Conservation (phyloP, 208 protist genomes). For the Acanthamoeba rhysodes region DNA sequence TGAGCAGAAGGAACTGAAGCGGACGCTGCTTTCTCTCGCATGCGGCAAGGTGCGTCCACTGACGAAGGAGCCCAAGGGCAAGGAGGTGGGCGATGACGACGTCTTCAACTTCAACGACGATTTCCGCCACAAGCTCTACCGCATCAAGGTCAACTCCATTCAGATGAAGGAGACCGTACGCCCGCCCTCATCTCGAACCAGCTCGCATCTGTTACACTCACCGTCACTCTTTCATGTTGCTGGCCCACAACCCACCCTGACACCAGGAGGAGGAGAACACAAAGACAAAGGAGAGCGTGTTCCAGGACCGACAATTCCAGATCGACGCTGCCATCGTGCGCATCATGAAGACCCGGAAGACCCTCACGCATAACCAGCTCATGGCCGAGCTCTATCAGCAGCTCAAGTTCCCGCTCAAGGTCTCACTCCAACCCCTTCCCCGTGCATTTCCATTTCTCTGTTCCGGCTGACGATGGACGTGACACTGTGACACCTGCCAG, state of each 20-base stretch:
- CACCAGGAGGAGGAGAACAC: slow-evolving; percentile 88
- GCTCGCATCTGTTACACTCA: not conserved
- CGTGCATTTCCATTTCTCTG: not conserved
- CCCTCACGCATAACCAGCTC: slow-evolving; percentile 92
- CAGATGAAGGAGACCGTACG: slow-evolving; percentile 92
- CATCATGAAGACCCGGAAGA: slow-evolving; percentile 95
- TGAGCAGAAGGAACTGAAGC: slow-evolving; percentile 85
- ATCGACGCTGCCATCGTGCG: slow-evolving; percentile 95
- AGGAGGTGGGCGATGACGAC: slow-evolving; percentile 86
- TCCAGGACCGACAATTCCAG: slow-evolving; percentile 92
- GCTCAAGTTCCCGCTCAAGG: slow-evolving; percentile 93
- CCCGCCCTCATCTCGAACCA: not conserved
- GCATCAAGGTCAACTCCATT: slow-evolving; percentile 94
- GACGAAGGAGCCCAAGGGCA: slow-evolving; percentile 72
- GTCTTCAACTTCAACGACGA: slow-evolving; percentile 88
- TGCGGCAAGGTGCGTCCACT: slow-evolving; percentile 87
- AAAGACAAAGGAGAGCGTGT: slow-evolving; percentile 91
- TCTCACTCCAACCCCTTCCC: not conserved
- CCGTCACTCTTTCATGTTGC: too few relatives aligned
- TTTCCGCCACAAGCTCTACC: slow-evolving; percentile 87
- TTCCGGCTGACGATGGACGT: not conserved
- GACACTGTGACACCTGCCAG: not conserved
- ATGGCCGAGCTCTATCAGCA: slow-evolving; percentile 90
- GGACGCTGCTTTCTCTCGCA: slow-evolving; percentile 90
- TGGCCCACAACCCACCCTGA: too few relatives aligned